Evolutionary conservation across 805 yeast species (phyloP).

Genomic region (Saccharomycopsis malanga): DNA sequence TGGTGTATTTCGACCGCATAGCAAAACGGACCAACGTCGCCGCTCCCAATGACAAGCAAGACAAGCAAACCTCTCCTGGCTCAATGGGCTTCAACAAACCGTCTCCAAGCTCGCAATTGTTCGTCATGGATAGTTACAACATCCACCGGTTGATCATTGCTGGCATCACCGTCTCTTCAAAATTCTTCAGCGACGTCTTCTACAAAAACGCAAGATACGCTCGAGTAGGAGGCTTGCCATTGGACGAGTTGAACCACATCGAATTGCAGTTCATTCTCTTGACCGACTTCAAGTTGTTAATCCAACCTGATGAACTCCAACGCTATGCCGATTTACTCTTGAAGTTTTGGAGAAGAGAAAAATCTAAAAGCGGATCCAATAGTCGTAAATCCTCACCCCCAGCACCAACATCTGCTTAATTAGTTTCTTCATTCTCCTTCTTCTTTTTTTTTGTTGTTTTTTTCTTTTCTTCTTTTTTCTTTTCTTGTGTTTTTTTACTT

Average conservation of each 20-base stretch:
- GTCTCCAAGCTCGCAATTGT: slow-evolving; percentile 45
- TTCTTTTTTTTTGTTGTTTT: too few relatives aligned
- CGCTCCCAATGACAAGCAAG: slow-evolving; percentile 20
- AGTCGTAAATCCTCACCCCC: neutral
- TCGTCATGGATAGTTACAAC: slow-evolving; percentile 93
- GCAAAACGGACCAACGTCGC: slow-evolving; percentile 65
- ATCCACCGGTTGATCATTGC: slow-evolving; percentile 90
- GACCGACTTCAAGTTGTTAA: slow-evolving; percentile 80
- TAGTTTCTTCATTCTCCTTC: too few relatives aligned
- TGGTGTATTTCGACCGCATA: slow-evolving; percentile 91
- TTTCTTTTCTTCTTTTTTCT: too few relatives aligned
- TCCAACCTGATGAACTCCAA: slow-evolving; percentile 84
- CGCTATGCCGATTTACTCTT: slow-evolving; percentile 80
- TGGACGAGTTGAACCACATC: slow-evolving; percentile 85
- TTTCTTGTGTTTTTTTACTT: too few relatives aligned
- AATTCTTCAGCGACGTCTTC: slow-evolving; percentile 89
- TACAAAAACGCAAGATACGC: slow-evolving; percentile 93
- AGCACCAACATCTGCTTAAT: too few relatives aligned
- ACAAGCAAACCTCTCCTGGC: slow-evolving; percentile 14
- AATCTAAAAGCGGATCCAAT: slow-evolving; percentile 29
- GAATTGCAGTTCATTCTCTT: slow-evolving; percentile 83
- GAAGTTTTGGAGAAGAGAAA: slow-evolving; percentile 78
- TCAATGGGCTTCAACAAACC: slow-evolving; percentile 6
- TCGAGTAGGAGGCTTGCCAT: slow-evolving; percentile 89
- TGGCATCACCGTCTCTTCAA: slow-evolving; percentile 92